phyloP scores from a whole-genome alignment of 768 basidiomycete species.

The Collybia sordida region DNA sequence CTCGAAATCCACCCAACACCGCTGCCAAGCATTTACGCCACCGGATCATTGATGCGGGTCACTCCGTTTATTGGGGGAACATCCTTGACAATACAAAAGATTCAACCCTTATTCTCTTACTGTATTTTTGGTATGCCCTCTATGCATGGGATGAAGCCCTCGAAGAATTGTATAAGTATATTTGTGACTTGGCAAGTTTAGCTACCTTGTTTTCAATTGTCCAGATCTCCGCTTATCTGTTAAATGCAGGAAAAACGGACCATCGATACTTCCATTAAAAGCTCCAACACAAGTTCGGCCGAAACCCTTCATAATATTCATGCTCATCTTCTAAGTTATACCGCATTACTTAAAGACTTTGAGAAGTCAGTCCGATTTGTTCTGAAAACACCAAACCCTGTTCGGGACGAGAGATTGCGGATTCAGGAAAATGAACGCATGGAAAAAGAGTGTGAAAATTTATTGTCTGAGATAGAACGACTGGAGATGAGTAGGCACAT shows the following conservation, averaged over 20 bases:
- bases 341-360: conserved; percentile 46
- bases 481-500: conserved; percentile 37
- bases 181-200: conserved; percentile 18
- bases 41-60: conserved; percentile 48
- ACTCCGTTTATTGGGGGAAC: conserved; percentile 19
- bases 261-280: conserved; percentile 32
- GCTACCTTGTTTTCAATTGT: background rate
- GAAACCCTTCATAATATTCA: conserved; percentile 51
- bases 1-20: conserved; percentile 36
- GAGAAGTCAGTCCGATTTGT: conserved; percentile 45
- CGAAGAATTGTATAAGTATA: conserved; percentile 21
- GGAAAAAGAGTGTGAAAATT: conserved; percentile 45
- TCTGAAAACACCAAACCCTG: conserved; percentile 43
- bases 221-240: background rate
- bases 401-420: conserved; percentile 37
- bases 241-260: background rate
- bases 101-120: conserved; percentile 22
- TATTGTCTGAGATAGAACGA: conserved; percentile 50
- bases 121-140: conserved; percentile 24
- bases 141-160: conserved; percentile 26
- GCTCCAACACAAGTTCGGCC: conserved; percentile 42
- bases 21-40: conserved; percentile 41
- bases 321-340: conserved; percentile 51
- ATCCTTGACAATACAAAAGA: conserved; percentile 19
- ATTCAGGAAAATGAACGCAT: conserved; percentile 32